These are phyloP conservation scores for Mortierella sp. DNA, from an alignment of 371 early-diverging fungal genomes.

Conservation along the genomic window DNA sequence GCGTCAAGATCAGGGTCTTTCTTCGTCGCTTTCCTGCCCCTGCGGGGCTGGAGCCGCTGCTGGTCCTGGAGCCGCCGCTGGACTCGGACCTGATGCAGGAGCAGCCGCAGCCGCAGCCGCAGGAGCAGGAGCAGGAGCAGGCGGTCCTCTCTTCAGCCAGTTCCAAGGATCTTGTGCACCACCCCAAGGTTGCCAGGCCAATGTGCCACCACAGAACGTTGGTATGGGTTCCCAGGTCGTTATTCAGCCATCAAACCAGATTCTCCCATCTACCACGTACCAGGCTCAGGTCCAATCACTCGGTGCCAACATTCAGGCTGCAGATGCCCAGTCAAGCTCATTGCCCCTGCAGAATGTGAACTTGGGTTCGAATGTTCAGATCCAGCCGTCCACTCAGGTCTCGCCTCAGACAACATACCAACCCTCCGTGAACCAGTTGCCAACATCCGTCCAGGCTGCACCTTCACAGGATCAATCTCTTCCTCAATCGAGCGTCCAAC, in stretches of 20 bases:
- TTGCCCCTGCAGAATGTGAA: conserved; percentile 40
- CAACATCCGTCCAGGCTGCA: conserved; percentile 35
- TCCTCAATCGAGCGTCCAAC: conserved; percentile 39
- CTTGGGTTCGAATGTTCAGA: conserved; percentile 35
- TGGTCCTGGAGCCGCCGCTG: too few species aligned
- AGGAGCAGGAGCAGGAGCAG: background rate
- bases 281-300: conserved; percentile 40
- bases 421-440: conserved; percentile 36
- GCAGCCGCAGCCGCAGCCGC: too few species aligned
- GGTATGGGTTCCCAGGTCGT: conserved; percentile 33
- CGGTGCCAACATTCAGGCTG: conserved; percentile 27
- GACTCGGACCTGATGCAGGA: too few species aligned
- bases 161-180: conserved; percentile 18
- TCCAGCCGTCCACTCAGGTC: conserved; percentile 45
- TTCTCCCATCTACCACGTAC: conserved; percentile 36
- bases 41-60: too few species aligned
- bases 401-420: conserved; percentile 43
- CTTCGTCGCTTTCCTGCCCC: too few species aligned
- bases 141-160: conserved; percentile 40
- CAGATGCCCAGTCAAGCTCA: conserved; percentile 12
- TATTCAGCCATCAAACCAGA: conserved; percentile 24
- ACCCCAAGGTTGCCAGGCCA: conserved; percentile 7
- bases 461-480: conserved; percentile 36
- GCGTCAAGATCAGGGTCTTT: conserved; percentile 2
- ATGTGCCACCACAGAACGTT: conserved; percentile 28